These are phyloP conservation scores for Starmerella davenportii DNA, from an alignment of 805 yeast genomes.

Conservation along the genomic window DNA sequence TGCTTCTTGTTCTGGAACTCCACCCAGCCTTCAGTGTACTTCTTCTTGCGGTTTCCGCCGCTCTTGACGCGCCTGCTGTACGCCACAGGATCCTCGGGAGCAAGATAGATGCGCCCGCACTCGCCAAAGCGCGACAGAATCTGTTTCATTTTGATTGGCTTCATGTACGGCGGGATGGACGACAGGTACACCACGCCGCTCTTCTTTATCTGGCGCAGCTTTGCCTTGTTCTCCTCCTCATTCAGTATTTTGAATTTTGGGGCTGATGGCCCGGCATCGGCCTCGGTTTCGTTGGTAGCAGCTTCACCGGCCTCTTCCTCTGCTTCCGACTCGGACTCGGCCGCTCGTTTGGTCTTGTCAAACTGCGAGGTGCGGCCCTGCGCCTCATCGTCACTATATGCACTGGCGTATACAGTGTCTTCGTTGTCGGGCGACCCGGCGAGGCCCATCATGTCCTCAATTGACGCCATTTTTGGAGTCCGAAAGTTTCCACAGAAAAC, in stretches of 20 bases:
- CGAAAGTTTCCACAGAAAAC: too few relatives aligned
- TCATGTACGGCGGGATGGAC: slow-evolving; percentile 90
- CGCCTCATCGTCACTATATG: slow-evolving; percentile 7
- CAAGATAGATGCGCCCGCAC: slow-evolving; percentile 68
- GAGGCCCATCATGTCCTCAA: slow-evolving; percentile 13
- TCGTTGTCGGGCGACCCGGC: slow-evolving; percentile 8
- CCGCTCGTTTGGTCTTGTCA: background rate
- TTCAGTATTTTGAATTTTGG: slow-evolving; percentile 17
- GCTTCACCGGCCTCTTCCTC: slow-evolving; percentile 14
- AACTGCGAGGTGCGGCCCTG: slow-evolving; percentile 7
- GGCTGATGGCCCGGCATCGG: background rate
- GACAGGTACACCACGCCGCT: slow-evolving; percentile 92
- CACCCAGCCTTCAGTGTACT: slow-evolving; percentile 92
- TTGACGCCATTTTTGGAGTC: slow-evolving; percentile 12
- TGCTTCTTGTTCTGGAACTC: slow-evolving; percentile 69
- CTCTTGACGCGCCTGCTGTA: slow-evolving; percentile 53
- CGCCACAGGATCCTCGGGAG: slow-evolving; percentile 59
- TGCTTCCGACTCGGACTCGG: slow-evolving; percentile 12
- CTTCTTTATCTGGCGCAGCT: slow-evolving; percentile 34
- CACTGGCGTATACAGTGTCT: slow-evolving; percentile 3
- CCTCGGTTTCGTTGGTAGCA: slow-evolving; percentile 10
- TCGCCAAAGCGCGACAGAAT: slow-evolving; percentile 67
- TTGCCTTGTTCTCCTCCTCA: slow-evolving; percentile 22
- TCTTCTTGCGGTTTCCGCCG: slow-evolving; percentile 83
- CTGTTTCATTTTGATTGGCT: slow-evolving; percentile 76